Conservation (phyloP, 2,329 filamentous ascomycete genomes). For the Curvularia sp. region DNA sequence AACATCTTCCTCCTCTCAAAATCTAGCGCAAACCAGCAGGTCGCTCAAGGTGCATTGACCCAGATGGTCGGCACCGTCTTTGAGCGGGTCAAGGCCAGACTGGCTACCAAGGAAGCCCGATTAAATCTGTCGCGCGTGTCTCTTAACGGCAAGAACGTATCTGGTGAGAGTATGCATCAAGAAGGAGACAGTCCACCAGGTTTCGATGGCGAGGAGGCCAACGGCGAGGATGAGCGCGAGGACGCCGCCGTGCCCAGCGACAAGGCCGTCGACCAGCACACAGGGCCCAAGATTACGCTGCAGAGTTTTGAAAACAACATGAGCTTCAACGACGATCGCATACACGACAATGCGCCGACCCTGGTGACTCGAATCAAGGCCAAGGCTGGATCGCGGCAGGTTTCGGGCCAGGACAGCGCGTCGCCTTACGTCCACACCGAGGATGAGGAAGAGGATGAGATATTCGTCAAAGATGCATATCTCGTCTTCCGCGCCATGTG, state of each 20-base stretch:
- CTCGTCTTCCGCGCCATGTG: slow-evolving; percentile 97
- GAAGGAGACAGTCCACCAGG: slow-evolving; percentile 36
- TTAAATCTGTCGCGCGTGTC: slow-evolving; percentile 60
- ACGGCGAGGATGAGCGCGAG: slow-evolving; percentile 49
- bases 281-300: slow-evolving; percentile 66
- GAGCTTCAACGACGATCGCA: slow-evolving; percentile 68
- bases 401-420: slow-evolving; percentile 54
- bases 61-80: slow-evolving; percentile 99
- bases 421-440: slow-evolving; percentile 63
- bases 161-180: slow-evolving; percentile 42
- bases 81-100: slow-evolving; percentile 84
- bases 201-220: slow-evolving; percentile 33
- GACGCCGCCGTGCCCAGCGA: slow-evolving; percentile 52
- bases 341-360: slow-evolving; percentile 71
- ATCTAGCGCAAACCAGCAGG: slow-evolving; percentile 92
- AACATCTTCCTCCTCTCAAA: slow-evolving; percentile 98
- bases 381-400: slow-evolving; percentile 51
- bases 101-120: slow-evolving; percentile 86
- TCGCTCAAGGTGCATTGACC: slow-evolving; percentile 93
- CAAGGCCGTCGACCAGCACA: slow-evolving; percentile 55
- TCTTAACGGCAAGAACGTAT: slow-evolving; percentile 47
- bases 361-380: slow-evolving; percentile 67
- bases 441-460: slow-evolving; percentile 83
- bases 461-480: slow-evolving; percentile 96
- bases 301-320: slow-evolving; percentile 73